Evolutionary conservation across 257 asterid genomes (phyloP), one percentile per base, ranked within the genome.

Genomic region (Plectranthus barbatus): DNA sequence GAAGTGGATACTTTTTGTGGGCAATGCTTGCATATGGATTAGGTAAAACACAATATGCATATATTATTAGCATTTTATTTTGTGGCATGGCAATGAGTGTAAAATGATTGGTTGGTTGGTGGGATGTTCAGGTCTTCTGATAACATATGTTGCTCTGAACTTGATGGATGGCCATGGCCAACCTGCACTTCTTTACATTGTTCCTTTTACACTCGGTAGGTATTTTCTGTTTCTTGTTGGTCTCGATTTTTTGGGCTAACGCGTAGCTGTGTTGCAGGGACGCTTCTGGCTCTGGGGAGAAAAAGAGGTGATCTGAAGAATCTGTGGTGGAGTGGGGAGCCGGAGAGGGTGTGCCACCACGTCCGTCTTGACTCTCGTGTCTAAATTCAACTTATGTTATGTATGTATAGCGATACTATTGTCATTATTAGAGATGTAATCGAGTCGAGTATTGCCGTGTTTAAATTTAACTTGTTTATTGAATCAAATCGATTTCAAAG

Each of bases 91-190:
- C 31, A 26, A 20, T 36, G 39, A 36, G 39, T 37, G 13, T 20
- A 18, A 19, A 62, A 33, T 14, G 31, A 3, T 37, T 15, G 9
- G 33, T 21, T 17, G 53, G 34, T 58, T 33, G 58, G 56, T 58
- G 33, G 64, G 9, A n/a, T 5, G 14, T 41, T 44, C 11, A 90
- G 97, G 97, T 69, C 95, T 90, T 60, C 94, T 90, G 6, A 68
- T 90, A 5, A 85, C 97, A 13, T 87, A 90, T 0, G 77, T 83
- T 9, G 95, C 97, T 8, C 41, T 87, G 64, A 90, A 90, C 82
- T 75, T 87, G 82, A 90, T 87, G 97, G 97, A 90, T 68, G 97
- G 97, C 36, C 95, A 85, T 74, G 95, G 97, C 75, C 97, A 90
- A 69, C 97, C 94, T 3, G 97, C 95, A 12, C 81, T 90, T 72